Conservation (phyloP, 331 rosid genomes). For the Saraca asoca region DNA sequence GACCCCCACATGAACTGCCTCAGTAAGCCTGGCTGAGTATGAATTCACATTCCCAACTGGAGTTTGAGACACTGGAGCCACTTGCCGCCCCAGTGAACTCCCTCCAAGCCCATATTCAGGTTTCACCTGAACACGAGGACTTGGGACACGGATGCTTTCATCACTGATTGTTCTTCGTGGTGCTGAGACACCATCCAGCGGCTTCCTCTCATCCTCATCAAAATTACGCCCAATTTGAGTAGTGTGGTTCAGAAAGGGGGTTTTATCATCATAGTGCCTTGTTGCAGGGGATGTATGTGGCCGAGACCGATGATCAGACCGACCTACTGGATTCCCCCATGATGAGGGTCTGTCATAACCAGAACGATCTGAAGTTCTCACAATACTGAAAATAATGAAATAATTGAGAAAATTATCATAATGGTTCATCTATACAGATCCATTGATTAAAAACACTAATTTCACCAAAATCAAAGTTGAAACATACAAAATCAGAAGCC, state of each 20-base stretch:
- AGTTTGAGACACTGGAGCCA: conserved; percentile 48
- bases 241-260: conserved; percentile 62
- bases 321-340: conserved; percentile 72
- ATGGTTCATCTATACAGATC: conserved; percentile 37
- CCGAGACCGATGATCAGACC: conserved; percentile 79
- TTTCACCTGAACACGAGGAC: conserved; percentile 54
- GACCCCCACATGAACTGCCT: conserved; percentile 39
- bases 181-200: conserved; percentile 70
- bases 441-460: conserved; percentile 9
- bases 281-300: conserved; percentile 85
- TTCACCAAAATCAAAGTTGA: neutral
- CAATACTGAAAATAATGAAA: conserved; percentile 44
- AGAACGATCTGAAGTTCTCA: conserved; percentile 73
- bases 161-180: conserved; percentile 72
- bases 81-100: conserved; percentile 53
- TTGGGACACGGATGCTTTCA: conserved; percentile 59
- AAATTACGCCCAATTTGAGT: conserved; percentile 84
- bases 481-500: conserved; percentile 9
- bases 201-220: conserved; percentile 98
- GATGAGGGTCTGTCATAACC: conserved; percentile 66
- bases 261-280: conserved; percentile 78
- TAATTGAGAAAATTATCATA: conserved; percentile 4
- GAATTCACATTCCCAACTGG: conserved; percentile 47
- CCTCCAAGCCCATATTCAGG: conserved; percentile 54
- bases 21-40: conserved; percentile 62